phyloP scores from a whole-genome alignment of 1,139 yeast genomes.

The Kodamaea plutei region DNA sequence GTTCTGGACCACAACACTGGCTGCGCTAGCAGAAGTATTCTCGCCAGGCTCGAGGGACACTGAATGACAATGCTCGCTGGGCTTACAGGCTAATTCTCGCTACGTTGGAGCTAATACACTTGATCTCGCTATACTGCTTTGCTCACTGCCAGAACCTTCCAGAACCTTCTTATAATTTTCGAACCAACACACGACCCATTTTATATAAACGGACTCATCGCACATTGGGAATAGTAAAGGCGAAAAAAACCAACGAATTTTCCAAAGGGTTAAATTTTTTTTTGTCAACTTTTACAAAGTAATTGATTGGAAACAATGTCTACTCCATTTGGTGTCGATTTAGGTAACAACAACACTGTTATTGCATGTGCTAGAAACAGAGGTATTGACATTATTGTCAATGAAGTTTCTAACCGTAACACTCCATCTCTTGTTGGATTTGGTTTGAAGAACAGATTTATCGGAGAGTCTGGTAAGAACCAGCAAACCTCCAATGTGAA shows the following conservation, averaged over 20 bases:
- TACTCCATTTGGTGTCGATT: constrained; percentile 96
- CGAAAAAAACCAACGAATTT: constrained; percentile 9
- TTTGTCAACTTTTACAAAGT: constrained; percentile 1
- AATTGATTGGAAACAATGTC: no score
- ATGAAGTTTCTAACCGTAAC: constrained; percentile 96
- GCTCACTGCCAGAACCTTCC: constrained; percentile 3
- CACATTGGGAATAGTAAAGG: no score
- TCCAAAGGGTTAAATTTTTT: constrained; percentile 5
- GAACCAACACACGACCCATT: constrained; percentile 8
- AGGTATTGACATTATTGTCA: constrained; percentile 96
- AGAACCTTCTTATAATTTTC: constrained; percentile 11
- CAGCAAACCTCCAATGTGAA: constrained; percentile 95
- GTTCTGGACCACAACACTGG: no score
- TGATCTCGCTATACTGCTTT: no score
- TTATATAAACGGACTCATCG: constrained; percentile 2
- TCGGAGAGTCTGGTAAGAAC: constrained; percentile 94
- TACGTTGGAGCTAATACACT: no score
- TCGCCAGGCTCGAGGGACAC: no score
- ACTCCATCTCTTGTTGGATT: constrained; percentile 95
- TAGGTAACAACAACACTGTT: constrained; percentile 92
- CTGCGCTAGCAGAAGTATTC: no score
- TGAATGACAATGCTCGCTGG: no score
- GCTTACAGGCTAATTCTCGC: no score
- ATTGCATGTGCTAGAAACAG: constrained; percentile 98
- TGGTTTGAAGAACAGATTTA: constrained; percentile 81